Conservation (phyloP, 2,329 filamentous ascomycete genomes). For the Dichotomopilus funicola region DNA sequence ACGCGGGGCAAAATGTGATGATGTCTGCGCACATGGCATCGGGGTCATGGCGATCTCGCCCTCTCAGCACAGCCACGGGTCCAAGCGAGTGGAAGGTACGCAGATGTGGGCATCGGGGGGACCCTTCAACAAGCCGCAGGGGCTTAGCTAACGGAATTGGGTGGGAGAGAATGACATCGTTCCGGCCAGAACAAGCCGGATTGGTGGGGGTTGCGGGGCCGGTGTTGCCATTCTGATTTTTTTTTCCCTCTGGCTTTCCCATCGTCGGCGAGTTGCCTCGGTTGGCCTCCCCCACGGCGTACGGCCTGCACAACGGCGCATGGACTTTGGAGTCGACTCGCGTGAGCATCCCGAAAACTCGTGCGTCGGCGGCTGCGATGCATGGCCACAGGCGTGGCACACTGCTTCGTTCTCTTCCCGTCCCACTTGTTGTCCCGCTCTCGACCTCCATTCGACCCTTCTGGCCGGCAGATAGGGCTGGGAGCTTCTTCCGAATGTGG, state of each 20-base stretch:
- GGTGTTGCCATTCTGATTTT: no score
- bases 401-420: background rate
- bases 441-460: background rate
- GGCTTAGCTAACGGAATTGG: slow-evolving; percentile 10
- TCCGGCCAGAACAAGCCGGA: slow-evolving; percentile 11
- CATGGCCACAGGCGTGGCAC: background rate
- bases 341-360: background rate
- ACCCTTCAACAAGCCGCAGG: background rate
- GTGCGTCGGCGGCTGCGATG: background rate
- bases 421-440: background rate
- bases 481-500: background rate
- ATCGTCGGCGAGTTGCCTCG: background rate
- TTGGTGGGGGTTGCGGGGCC: slow-evolving; percentile 23
- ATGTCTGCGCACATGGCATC: slow-evolving; percentile 8
- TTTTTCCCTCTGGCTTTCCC: background rate
- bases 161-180: slow-evolving; percentile 18
- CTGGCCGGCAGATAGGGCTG: background rate
- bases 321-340: background rate
- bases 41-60: slow-evolving; percentile 7
- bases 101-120: slow-evolving; percentile 4
- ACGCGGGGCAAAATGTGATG: slow-evolving; percentile 15
- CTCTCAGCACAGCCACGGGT: slow-evolving; percentile 10
- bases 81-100: background rate
- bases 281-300: background rate
- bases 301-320: no score